phyloP scores from a whole-genome alignment of 148 eudicot genomes.

The Fagopyrum homotropicum region DNA sequence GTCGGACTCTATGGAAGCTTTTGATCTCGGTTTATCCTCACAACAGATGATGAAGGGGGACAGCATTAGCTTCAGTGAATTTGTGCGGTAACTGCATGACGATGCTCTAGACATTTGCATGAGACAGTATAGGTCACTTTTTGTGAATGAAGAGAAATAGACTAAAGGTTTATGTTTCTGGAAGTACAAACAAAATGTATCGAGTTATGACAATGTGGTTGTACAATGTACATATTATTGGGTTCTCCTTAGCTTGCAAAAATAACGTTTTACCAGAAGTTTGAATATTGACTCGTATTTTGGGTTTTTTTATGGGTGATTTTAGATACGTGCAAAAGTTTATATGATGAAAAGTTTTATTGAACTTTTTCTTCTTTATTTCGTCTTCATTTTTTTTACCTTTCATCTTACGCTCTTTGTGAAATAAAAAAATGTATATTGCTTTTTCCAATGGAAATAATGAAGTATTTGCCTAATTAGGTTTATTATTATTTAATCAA shows the following conservation, averaged over 20 bases:
- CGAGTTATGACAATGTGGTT: background rate
- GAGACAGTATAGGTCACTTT: background rate
- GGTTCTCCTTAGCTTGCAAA: background rate
- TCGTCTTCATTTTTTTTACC: no score
- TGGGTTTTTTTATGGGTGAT: background rate
- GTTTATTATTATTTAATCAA: no score
- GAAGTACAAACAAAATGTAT: background rate
- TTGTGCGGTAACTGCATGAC: conserved; percentile 23
- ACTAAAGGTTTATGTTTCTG: background rate
- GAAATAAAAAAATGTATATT: no score
- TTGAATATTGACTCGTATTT: background rate
- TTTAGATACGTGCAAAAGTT: background rate
- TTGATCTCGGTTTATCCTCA: conserved; percentile 37
- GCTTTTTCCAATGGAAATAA: no score
- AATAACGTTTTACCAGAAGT: background rate
- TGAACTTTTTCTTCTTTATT: background rate
- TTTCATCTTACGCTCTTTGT: no score
- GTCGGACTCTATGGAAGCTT: conserved; percentile 61
- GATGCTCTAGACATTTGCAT: background rate
- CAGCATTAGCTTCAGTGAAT: conserved; percentile 26
- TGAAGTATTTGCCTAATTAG: no score
- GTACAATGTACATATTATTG: background rate
- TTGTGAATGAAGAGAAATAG: background rate
- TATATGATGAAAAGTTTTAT: background rate
- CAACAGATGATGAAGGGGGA: conserved; percentile 30